phyloP scores from a whole-genome alignment of 805 yeast species.

The Starmerella apicola region DNA sequence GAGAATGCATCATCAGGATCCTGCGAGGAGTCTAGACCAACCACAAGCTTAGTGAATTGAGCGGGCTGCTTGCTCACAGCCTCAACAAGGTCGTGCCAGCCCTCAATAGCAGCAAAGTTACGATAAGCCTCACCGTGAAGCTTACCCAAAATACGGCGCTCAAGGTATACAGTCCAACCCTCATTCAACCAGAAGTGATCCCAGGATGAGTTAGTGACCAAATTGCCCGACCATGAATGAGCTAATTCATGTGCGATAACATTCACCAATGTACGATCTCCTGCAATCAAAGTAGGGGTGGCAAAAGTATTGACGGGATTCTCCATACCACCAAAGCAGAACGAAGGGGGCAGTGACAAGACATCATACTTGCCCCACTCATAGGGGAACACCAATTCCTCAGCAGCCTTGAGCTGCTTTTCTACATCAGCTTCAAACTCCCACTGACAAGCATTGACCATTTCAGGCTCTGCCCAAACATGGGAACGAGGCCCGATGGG shows the following conservation, averaged over 20 bases:
- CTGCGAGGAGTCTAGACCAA: slow-evolving; percentile 46
- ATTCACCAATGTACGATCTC: slow-evolving; percentile 74
- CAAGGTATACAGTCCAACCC: slow-evolving; percentile 92
- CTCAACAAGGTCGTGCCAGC: slow-evolving; percentile 71
- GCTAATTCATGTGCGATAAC: slow-evolving; percentile 90
- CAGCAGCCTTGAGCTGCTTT: slow-evolving; percentile 66
- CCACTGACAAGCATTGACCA: slow-evolving; percentile 54
- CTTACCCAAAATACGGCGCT: slow-evolving; percentile 65
- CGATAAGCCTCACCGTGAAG: slow-evolving; percentile 69
- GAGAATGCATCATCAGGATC: slow-evolving; percentile 89
- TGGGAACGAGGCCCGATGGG: slow-evolving; percentile 76
- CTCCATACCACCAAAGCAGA: slow-evolving; percentile 93
- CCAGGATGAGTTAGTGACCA: slow-evolving; percentile 85
- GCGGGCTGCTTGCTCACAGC: slow-evolving; percentile 41
- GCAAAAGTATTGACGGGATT: slow-evolving; percentile 85
- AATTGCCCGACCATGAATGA: slow-evolving; percentile 86
- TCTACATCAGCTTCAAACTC: slow-evolving; percentile 73
- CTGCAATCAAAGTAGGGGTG: slow-evolving; percentile 76
- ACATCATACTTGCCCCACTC: slow-evolving; percentile 81
- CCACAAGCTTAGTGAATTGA: slow-evolving; percentile 40
- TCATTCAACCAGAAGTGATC: slow-evolving; percentile 91
- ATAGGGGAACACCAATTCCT: slow-evolving; percentile 58
- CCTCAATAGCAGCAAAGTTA: slow-evolving; percentile 73
- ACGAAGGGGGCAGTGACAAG: slow-evolving; percentile 60
- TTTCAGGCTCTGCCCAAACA: slow-evolving; percentile 65